Base-by-base conservation (phyloP, 139 green algal genomes). In the Picochlorum sp. region DNA sequence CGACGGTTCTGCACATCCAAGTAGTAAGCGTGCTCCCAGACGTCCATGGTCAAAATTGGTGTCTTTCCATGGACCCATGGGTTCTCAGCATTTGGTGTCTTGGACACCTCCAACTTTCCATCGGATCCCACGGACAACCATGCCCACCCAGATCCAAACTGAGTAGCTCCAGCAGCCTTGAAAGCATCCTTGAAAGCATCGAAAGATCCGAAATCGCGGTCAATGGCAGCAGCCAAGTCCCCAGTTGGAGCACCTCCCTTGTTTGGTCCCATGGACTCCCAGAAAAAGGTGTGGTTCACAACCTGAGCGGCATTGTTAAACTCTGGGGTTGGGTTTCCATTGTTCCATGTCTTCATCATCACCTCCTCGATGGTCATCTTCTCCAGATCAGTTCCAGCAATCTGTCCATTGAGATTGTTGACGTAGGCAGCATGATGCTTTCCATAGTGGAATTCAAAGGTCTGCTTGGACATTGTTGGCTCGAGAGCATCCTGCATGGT, bases 231-330 rank as follows among this genome's bases (percentile, higher is more conserved):
- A 55, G 75, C 78, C 34, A 97, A 68, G 34, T 83, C 74, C 51
- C 88, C 88, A 41, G 65, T 79, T 44, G 90, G 91, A 11, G 77
- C 71, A 68, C 88, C 87, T n/a, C 80, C 85, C 49, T 78, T 80
- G 24, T 83, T 86, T 66, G 91, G 77, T 65, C 78, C 82, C 84
- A 97, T 92, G 57, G 66, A 84, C 77, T 93, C 76, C 90, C 92
- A 97, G 84, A 95, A 97, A 73, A 97, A 97, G 28, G 83, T 86
- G 80, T 97, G 91, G 83, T 97, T 97, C 78, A 88, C 91, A 23
- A 87, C 64, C 80, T 94, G 85, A 0, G 83, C 89, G 10, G 89
- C 89, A 63, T 96, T 96, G 86, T 96, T 96, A 81, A 97, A 97
- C 24, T 81, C 86, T 28, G 92, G 77, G 1, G 77, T 88, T n/a